phyloP scores from a whole-genome alignment of 2,329 filamentous ascomycete genomes.

The Verticillium nubilum region DNA sequence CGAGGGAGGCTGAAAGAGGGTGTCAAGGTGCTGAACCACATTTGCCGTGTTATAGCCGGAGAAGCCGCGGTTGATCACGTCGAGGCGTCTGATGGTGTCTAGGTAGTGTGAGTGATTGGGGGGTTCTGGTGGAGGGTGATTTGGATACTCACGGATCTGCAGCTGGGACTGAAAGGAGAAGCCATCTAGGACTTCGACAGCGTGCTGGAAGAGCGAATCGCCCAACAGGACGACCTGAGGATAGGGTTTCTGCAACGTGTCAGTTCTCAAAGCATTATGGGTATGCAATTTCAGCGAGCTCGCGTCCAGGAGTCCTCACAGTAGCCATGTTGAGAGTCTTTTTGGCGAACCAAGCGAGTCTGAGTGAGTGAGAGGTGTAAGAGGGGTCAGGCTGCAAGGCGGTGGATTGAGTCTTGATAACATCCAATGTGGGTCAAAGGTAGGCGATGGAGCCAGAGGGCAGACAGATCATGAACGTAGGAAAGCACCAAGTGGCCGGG shows the following conservation, averaged over 20 bases:
- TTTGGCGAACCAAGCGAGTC: not conserved
- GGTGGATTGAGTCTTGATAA: not conserved
- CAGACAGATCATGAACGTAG: not conserved
- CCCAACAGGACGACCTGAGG: slow-evolving; percentile 81
- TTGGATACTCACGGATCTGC: slow-evolving; percentile 55
- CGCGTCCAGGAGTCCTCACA: not conserved
- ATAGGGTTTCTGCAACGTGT: slow-evolving; percentile 30
- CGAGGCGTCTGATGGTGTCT: slow-evolving; percentile 73
- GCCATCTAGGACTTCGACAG: slow-evolving; percentile 54
- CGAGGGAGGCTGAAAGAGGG: slow-evolving; percentile 64
- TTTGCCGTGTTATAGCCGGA: slow-evolving; percentile 81
- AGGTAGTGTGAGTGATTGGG: not conserved
- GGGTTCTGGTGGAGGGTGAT: too few species aligned
- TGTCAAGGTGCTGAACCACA: slow-evolving; percentile 61
- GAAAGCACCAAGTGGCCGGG: not conserved
- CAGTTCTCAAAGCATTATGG: too few species aligned
- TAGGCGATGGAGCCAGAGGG: not conserved
- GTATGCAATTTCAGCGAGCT: too few species aligned
- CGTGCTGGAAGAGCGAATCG: slow-evolving; percentile 78
- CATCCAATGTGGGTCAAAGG: not conserved
- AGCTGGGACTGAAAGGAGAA: slow-evolving; percentile 72
- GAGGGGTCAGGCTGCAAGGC: not conserved
- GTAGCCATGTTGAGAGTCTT: not conserved
- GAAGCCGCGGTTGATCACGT: slow-evolving; percentile 84
- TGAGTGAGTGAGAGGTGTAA: not conserved